A percentile compares a stretch with the other conserved stretches of the same genome.
phyloP scores from a whole-genome alignment of 106 monocot species.

The Dioscorea dumetorum region DNA sequence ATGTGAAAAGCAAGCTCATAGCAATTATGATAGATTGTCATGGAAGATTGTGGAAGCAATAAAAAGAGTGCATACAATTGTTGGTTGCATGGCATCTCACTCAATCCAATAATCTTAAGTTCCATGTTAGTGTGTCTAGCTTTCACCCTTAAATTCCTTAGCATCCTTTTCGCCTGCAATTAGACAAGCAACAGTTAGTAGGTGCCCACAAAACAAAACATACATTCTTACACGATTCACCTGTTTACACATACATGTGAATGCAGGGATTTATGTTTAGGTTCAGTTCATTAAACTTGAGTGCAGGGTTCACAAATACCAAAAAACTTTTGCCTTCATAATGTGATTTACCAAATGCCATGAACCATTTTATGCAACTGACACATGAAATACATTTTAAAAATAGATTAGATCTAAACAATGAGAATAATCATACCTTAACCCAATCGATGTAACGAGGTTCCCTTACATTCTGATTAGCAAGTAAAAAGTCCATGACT shows the following conservation, averaged over 20 bases:
- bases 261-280: too few species aligned
- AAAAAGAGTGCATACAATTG: conserved; percentile 39
- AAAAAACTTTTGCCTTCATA: too few species aligned
- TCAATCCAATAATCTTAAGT: conserved; percentile 71
- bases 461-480: conserved; percentile 60
- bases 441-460: conserved; percentile 52
- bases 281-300: too few species aligned
- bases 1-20: not conserved
- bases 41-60: not conserved
- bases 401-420: not conserved
- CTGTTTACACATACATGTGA: too few species aligned
- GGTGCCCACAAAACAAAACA: not conserved
- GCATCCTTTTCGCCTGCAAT: conserved; percentile 61
- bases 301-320: too few species aligned
- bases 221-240: too few species aligned
- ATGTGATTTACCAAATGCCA: too few species aligned
- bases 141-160: conserved; percentile 73
- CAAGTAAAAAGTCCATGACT: conserved; percentile 57
- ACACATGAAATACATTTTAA: not conserved
- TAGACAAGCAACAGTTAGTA: not conserved
- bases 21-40: not conserved
- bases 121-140: conserved; percentile 55
- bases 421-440: conserved; percentile 33
- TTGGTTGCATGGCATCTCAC: conserved; percentile 69
- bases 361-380: not conserved